A percentile compares a stretch with the other conserved stretches of the same genome.
These are phyloP conservation scores for Picocystis salinarum DNA, from an alignment of 139 green algal genomes.

Conservation along the genomic window DNA sequence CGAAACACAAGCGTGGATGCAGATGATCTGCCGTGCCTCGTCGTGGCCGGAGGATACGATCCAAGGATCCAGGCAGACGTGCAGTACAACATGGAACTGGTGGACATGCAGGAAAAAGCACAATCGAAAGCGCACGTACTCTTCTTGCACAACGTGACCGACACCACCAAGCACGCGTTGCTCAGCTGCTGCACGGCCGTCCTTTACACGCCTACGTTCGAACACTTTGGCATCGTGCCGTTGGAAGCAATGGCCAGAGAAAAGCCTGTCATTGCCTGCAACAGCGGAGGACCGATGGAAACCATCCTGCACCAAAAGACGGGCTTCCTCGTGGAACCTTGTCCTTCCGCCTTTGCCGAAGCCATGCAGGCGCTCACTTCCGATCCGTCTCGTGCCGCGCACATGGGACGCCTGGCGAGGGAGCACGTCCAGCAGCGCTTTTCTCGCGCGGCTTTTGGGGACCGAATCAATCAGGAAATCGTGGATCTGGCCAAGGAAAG, in stretches of 20 bases:
- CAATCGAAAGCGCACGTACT: conserved; percentile 35
- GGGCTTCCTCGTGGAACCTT: conserved; percentile 45
- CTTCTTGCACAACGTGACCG: conserved; percentile 72
- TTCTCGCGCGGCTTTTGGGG: conserved; percentile 46
- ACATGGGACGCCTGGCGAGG: conserved; percentile 35
- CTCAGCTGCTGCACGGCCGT: conserved; percentile 39
- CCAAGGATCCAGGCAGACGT: conserved; percentile 66
- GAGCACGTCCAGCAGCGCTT: conserved; percentile 38
- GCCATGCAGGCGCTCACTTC: conserved; percentile 25
- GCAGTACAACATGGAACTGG: conserved; percentile 59
- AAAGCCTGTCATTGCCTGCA: conserved; percentile 66
- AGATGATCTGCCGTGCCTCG: conserved; percentile 8
- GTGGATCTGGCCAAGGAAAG: too few species aligned
- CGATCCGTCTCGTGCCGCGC: neutral
- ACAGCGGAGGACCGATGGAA: conserved; percentile 63
- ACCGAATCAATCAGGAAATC: conserved; percentile 24
- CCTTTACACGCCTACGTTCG: conserved; percentile 60
- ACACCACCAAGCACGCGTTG: conserved; percentile 42
- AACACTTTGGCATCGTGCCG: conserved; percentile 98
- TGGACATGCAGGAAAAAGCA: conserved; percentile 22
- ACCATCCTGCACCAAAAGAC: conserved; percentile 39
- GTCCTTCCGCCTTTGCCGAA: conserved; percentile 18
- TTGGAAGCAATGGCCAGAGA: conserved; percentile 81
- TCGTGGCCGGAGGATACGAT: conserved; percentile 81
- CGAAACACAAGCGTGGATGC: neutral